Evolutionary conservation across 148 eudicot genomes (phyloP).

Genomic region (Camellia sinensis): DNA sequence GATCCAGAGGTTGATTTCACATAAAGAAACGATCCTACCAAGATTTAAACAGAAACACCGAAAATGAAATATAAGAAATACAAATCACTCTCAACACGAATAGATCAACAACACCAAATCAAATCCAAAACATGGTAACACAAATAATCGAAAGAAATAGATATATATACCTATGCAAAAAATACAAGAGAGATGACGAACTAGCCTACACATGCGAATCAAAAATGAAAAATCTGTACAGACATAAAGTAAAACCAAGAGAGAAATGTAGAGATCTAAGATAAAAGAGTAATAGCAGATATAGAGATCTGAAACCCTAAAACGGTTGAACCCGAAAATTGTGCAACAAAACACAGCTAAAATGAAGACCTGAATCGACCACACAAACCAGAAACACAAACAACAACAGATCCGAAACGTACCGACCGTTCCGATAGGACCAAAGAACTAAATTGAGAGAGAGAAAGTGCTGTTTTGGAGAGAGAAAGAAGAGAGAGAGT

Average conservation of each 20-base stretch:
- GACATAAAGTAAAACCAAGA: not conserved
- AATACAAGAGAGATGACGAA: not conserved
- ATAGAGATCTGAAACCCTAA: conserved; percentile 13
- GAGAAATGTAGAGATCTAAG: conserved; percentile 2
- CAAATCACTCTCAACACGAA: not conserved
- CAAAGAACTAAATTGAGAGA: not conserved
- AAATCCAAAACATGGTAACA: not conserved
- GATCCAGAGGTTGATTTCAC: not conserved
- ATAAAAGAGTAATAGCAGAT: not conserved
- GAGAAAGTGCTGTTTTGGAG: not conserved
- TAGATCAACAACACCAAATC: not conserved
- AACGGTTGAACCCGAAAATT: not conserved
- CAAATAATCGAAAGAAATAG: not conserved
- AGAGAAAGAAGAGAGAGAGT: not conserved
- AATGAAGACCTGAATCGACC: not conserved
- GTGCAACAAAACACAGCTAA: not conserved
- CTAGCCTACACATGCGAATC: not conserved
- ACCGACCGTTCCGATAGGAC: not conserved
- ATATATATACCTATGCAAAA: not conserved
- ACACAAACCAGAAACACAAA: not conserved
- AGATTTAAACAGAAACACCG: not conserved
- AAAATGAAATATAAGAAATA: not conserved
- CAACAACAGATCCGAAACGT: not conserved
- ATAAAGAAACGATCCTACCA: not conserved
- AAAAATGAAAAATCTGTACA: not conserved